Evolutionary conservation across 78 protist species (phyloP).

Genomic region (Dictyostelium intermedium): DNA sequence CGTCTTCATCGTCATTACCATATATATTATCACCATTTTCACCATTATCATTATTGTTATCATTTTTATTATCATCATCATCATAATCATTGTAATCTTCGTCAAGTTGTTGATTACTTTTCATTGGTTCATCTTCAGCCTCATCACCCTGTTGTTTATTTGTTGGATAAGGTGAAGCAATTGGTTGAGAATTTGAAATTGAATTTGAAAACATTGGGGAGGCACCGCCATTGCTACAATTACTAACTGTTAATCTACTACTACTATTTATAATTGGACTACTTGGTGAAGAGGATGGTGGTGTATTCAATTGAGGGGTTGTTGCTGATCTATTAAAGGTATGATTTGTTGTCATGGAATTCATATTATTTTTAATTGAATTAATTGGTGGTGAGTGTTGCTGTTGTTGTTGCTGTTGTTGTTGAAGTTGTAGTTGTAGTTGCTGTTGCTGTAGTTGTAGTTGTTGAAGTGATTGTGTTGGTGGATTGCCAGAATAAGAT

Average conservation of each 20-base stretch:
- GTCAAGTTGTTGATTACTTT: background rate
- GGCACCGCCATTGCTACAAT: background rate
- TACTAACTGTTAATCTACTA: background rate
- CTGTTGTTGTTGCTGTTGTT: background rate
- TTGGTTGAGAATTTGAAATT: background rate
- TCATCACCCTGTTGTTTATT: background rate
- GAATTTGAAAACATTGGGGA: conserved; percentile 10
- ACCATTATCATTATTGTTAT: background rate
- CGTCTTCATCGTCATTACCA: background rate
- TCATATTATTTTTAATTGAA: conserved; percentile 11
- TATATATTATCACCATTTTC: background rate
- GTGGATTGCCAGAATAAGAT: background rate
- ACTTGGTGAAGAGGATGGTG: background rate
- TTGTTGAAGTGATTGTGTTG: background rate
- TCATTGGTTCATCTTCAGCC: background rate
- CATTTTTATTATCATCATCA: background rate
- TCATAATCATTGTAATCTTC: background rate
- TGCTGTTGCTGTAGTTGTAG: background rate
- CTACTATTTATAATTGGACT: background rate
- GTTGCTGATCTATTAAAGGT: conserved; percentile 10
- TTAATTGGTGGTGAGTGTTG: background rate
- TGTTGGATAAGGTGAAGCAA: background rate
- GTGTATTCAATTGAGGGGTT: background rate
- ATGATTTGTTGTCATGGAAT: conserved; percentile 15
- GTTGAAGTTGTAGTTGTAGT: background rate